phyloP scores from a whole-genome alignment of 306 rosid species.

The Geum urbanum region DNA sequence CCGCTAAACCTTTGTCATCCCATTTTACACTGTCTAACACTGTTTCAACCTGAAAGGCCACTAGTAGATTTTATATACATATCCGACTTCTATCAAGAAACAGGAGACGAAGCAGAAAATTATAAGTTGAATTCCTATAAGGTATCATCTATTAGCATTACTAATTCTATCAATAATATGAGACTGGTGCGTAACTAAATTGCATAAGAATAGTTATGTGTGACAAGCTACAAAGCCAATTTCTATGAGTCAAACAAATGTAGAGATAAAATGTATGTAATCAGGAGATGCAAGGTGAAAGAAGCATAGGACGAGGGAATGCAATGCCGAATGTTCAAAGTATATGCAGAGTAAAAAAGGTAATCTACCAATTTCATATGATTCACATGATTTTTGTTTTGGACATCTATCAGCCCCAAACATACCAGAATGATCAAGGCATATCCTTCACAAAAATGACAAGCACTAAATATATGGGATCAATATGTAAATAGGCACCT shows the following conservation, averaged over 20 bases:
- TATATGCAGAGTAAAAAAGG: background rate
- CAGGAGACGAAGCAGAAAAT: no score
- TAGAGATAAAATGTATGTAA: background rate
- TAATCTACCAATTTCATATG: background rate
- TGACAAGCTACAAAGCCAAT: background rate
- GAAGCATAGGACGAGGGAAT: background rate
- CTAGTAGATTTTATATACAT: no score
- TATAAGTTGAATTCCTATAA: no score
- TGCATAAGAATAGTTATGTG: background rate
- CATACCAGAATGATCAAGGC: background rate
- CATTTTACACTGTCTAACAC: no score
- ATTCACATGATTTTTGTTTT: conserved; percentile 13
- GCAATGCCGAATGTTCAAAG: no score
- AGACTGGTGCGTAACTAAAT: background rate
- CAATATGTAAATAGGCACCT: background rate
- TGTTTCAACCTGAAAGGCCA: conserved; percentile 60
- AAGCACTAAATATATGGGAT: background rate
- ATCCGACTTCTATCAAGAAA: no score
- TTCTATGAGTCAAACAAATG: background rate
- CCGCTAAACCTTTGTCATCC: no score
- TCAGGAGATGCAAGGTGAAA: background rate
- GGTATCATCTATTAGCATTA: no score
- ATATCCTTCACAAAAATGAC: conserved; percentile 9
- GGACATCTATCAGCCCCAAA: conserved; percentile 21
- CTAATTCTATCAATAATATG: no score